A percentile compares a stretch with the other conserved stretches of the same genome.
Conservation (phyloP, 148 eudicot genomes). For the Chenopodium berlandieri region DNA sequence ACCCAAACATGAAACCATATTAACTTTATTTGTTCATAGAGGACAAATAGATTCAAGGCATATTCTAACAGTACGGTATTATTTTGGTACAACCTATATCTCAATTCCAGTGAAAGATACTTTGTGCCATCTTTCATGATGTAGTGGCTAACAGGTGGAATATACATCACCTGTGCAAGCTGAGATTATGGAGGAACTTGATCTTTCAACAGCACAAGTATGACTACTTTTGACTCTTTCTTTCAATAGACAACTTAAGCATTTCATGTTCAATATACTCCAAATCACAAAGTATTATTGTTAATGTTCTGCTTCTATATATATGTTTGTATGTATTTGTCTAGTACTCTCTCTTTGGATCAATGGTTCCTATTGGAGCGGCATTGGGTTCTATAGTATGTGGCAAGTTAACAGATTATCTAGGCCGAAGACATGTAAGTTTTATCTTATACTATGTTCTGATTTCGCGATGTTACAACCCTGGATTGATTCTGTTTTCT, state of each 20-base stretch:
- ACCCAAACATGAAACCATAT: no score
- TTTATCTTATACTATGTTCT: not conserved
- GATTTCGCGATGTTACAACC: not conserved
- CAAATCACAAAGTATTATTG: no score
- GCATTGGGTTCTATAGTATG: slow-evolving; percentile 31
- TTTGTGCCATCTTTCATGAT: not conserved
- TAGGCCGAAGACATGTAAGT: slow-evolving; percentile 40
- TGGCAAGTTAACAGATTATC: slow-evolving; percentile 36
- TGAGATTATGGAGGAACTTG: slow-evolving; percentile 39
- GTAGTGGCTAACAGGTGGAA: slow-evolving; percentile 28
- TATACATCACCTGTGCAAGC: slow-evolving; percentile 47
- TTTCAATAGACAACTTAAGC: not conserved
- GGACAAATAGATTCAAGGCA: no score
- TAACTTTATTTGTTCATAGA: no score
- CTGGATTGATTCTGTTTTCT: not conserved
- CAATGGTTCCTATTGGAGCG: slow-evolving; percentile 31
- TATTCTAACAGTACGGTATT: no score
- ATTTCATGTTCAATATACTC: not conserved
- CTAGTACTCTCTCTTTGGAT: slow-evolving; percentile 44
- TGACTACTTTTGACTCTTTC: not conserved
- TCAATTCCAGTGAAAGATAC: not conserved
- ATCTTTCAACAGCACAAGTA: slow-evolving; percentile 41
- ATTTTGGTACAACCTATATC: no score
- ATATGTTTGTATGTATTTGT: not conserved
- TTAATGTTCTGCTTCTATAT: not conserved